Evolutionary conservation across 495 filamentous ascomycete genomes (phyloP).

Genomic region (Lophium mytilinum): DNA sequence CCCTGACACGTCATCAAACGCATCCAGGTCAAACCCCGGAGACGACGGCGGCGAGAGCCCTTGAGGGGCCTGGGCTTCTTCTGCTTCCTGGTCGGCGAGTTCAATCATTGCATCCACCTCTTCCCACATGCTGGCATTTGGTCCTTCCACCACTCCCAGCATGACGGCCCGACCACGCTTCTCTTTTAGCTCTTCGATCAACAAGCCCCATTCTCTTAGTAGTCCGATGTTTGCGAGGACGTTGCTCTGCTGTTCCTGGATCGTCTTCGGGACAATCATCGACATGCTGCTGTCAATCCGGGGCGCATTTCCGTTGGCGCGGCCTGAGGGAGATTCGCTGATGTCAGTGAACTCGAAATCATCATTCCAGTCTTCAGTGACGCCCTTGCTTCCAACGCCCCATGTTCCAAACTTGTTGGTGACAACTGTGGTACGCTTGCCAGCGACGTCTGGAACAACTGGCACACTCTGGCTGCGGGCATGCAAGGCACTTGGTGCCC

Average conservation of each 20-base stretch:
- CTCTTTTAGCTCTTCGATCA: slow-evolving; percentile 39
- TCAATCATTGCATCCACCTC: slow-evolving; percentile 41
- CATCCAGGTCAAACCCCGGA: slow-evolving; percentile 31
- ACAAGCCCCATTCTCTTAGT: slow-evolving; percentile 34
- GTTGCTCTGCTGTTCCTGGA: slow-evolving; percentile 36
- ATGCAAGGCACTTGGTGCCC: slow-evolving; percentile 68
- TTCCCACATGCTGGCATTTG: slow-evolving; percentile 28
- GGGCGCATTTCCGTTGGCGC: slow-evolving; percentile 14
- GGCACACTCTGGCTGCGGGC: slow-evolving; percentile 95
- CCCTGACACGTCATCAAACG: slow-evolving; percentile 29
- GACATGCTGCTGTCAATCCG: slow-evolving; percentile 33
- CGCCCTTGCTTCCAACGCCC: slow-evolving; percentile 72
- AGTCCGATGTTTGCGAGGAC: slow-evolving; percentile 37
- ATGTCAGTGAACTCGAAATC: slow-evolving; percentile 36
- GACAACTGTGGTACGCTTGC: slow-evolving; percentile 47
- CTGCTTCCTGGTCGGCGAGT: slow-evolving; percentile 36
- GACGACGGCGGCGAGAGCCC: slow-evolving; percentile 33
- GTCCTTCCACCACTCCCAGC: slow-evolving; percentile 28
- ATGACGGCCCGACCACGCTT: slow-evolving; percentile 30
- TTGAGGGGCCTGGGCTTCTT: slow-evolving; percentile 27
- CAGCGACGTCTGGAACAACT: slow-evolving; percentile 58
- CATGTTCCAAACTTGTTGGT: slow-evolving; percentile 82
- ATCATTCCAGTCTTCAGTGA: slow-evolving; percentile 39
- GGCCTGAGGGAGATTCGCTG: slow-evolving; percentile 18
- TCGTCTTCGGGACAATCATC: slow-evolving; percentile 35